A percentile compares a stretch with the other conserved stretches of the same genome.
Conservation (phyloP, 1,284 basidiomycete genomes). For the Schizophyllum commune region DNA sequence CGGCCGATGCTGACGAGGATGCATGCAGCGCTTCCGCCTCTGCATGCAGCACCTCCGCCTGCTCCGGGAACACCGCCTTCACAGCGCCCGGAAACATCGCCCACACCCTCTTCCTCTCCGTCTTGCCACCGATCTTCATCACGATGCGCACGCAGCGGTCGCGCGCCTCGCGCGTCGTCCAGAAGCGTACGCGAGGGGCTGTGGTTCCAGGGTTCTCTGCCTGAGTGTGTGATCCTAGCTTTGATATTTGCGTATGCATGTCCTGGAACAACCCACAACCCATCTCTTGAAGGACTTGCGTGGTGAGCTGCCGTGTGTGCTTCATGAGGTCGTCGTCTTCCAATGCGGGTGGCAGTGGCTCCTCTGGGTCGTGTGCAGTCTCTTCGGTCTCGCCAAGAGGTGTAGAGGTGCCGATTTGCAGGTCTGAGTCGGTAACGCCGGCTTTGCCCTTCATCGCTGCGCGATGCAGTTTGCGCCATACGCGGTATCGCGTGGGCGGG, state of each 20-base stretch:
- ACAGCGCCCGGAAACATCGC: slow-evolving; percentile 39
- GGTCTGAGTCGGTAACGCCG: background rate
- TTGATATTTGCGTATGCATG: slow-evolving; percentile 28
- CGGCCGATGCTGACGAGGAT: too few species aligned
- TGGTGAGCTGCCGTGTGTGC: slow-evolving; percentile 55
- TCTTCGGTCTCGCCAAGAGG: background rate
- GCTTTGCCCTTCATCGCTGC: slow-evolving; percentile 16
- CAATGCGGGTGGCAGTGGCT: slow-evolving; percentile 19
- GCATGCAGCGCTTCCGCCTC: background rate
- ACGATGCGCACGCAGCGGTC: slow-evolving; percentile 64
- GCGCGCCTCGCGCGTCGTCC: slow-evolving; percentile 71
- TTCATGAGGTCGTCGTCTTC: slow-evolving; percentile 32
- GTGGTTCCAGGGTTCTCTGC: slow-evolving; percentile 21
- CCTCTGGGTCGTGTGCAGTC: background rate
- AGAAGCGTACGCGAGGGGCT: slow-evolving; percentile 46
- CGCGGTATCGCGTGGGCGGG: slow-evolving; percentile 43
- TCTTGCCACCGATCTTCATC: slow-evolving; percentile 60
- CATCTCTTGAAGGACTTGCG: slow-evolving; percentile 71
- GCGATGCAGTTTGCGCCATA: slow-evolving; percentile 44
- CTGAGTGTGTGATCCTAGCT: background rate
- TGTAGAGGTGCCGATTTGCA: background rate
- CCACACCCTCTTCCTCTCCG: slow-evolving; percentile 49
- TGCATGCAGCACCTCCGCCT: slow-evolving; percentile 2
- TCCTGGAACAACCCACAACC: slow-evolving; percentile 55
- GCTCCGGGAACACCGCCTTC: slow-evolving; percentile 6